These are phyloP conservation scores for Mortierella sp. DNA, from an alignment of 371 early-diverging fungal genomes.

Conservation along the genomic window DNA sequence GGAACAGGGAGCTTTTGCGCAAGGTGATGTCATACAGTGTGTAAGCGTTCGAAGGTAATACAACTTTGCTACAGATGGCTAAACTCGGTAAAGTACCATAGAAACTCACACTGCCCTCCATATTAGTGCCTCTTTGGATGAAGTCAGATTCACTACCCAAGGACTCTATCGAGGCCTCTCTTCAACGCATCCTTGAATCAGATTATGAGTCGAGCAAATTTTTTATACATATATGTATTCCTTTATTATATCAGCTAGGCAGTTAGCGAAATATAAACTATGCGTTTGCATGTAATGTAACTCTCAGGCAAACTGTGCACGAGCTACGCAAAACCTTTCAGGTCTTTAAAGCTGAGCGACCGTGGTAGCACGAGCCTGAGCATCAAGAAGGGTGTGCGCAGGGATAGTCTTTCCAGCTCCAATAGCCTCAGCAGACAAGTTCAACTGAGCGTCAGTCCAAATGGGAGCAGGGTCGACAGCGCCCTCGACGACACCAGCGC, in stretches of 20 bases:
- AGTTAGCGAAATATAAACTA: neutral
- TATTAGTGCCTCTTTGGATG: constrained; percentile 15
- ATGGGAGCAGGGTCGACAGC: constrained; percentile 63
- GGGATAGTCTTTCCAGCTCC: constrained; percentile 10
- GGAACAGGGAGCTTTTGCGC: neutral
- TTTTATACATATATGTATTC: neutral
- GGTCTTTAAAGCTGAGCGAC: constrained; percentile 23
- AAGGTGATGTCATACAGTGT: constrained; percentile 8
- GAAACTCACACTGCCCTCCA: neutral
- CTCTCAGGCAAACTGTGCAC: neutral
- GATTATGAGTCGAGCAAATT: neutral
- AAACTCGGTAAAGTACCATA: too few species aligned
- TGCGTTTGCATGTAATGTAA: neutral
- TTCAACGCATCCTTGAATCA: neutral
- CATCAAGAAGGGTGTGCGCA: constrained; percentile 2
- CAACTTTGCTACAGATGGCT: neutral
- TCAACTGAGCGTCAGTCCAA: constrained; percentile 75
- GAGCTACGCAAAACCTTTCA: neutral
- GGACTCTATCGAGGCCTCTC: constrained; percentile 7
- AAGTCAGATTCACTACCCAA: constrained; percentile 12
- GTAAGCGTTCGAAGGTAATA: constrained; percentile 21
- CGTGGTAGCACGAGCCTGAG: constrained; percentile 7
- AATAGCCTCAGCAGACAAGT: constrained; percentile 26
- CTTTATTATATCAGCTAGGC: neutral
- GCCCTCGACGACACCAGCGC: constrained; percentile 87